phyloP scores from a whole-genome alignment of 495 filamentous ascomycete genomes.

The Tuber borchii region DNA sequence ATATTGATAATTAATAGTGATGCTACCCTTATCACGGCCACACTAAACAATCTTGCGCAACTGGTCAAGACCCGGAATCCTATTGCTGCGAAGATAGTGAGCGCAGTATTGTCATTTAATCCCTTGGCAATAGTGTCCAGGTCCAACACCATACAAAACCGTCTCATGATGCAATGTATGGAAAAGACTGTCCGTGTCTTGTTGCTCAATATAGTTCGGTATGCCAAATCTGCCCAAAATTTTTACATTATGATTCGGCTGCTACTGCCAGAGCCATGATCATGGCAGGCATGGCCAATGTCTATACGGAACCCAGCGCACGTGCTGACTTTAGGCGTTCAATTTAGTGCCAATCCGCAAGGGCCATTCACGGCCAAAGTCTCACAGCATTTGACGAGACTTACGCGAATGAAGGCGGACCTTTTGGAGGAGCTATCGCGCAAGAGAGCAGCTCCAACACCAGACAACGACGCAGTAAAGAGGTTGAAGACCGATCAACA shows the following conservation, averaged over 20 bases:
- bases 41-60: constrained; percentile 74
- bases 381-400: constrained; percentile 70
- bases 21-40: constrained; percentile 82
- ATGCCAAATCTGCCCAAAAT: constrained; percentile 6
- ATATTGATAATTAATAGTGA: constrained; percentile 54
- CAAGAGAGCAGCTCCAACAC: constrained; percentile 60
- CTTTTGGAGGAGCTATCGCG: constrained; percentile 67
- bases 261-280: neutral
- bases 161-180: constrained; percentile 82
- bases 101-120: constrained; percentile 81
- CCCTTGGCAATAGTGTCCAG: constrained; percentile 69
- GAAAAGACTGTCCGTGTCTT: constrained; percentile 82
- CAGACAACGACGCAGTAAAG: constrained; percentile 63
- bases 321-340: neutral
- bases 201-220: constrained; percentile 59
- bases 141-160: constrained; percentile 68
- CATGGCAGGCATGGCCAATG: neutral
- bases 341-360: constrained; percentile 38
- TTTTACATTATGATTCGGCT: neutral
- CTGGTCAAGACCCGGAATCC: constrained; percentile 73
- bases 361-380: constrained; percentile 54
- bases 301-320: constrained; percentile 14
- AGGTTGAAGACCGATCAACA: constrained; percentile 60
- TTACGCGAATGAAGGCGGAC: constrained; percentile 66
- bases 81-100: constrained; percentile 76